These are phyloP conservation scores for Tetrahymena thermophila DNA, from an alignment of 73 alveolate species.

Conservation along the genomic window DNA sequence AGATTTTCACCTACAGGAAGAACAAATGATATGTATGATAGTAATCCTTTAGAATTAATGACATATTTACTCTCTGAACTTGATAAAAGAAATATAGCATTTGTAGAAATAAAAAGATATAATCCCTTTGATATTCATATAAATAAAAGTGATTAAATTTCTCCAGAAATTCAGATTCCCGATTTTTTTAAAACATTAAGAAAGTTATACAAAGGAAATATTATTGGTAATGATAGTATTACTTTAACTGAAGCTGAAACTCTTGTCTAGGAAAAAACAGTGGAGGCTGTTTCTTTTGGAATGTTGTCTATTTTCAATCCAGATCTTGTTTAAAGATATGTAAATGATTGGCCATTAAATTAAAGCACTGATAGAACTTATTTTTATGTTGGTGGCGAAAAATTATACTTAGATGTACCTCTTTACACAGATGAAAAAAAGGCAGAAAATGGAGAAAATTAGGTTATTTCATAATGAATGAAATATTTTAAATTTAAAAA, in stretches of 20 bases:
- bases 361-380: conserved; percentile 1
- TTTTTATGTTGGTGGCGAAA: conserved; percentile 32
- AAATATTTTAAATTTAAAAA: too few relatives aligned
- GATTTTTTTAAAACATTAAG: conserved; percentile 12
- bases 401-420: conserved; percentile 20
- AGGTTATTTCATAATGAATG: too few relatives aligned
- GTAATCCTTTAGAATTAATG: conserved; percentile 5
- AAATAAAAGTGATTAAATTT: neutral
- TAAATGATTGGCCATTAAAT: conserved; percentile 13
- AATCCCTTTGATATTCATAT: neutral
- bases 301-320: conserved; percentile 2
- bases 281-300: neutral
- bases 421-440: neutral
- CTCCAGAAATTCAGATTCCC: conserved; percentile 16
- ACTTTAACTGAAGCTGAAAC: neutral
- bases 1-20: conserved; percentile 24
- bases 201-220: conserved; percentile 26
- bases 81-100: conserved; percentile 13
- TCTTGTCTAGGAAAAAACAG: neutral
- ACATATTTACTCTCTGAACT: conserved; percentile 11
- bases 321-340: conserved; percentile 14
- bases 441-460: neutral
- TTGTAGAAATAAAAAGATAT: conserved; percentile 12
- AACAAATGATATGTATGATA: conserved; percentile 34
- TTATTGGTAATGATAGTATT: conserved; percentile 17